A percentile compares a stretch with the other conserved stretches of the same genome.
Conservation (phyloP, 352 stramenopile genomes). For the Phytophthora pistaciae region DNA sequence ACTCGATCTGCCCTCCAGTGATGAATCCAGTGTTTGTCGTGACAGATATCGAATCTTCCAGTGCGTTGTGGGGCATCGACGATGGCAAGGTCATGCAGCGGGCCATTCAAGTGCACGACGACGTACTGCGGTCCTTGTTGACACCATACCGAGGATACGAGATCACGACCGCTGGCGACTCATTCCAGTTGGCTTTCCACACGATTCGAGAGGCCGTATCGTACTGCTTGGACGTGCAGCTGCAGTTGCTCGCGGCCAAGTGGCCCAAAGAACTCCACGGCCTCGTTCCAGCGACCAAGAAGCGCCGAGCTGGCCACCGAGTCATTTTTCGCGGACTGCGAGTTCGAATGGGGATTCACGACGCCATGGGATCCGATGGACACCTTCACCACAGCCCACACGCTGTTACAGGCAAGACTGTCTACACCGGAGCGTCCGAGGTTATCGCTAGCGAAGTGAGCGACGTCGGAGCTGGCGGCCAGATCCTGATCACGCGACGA, state of each 20-base stretch:
- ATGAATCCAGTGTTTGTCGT: conserved; percentile 69
- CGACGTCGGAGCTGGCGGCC: conserved; percentile 55
- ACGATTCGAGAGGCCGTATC: conserved; percentile 67
- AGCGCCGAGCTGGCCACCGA: conserved; percentile 38
- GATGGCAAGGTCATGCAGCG: conserved; percentile 58
- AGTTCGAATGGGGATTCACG: conserved; percentile 66
- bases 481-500: conserved; percentile 60
- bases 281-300: conserved; percentile 54
- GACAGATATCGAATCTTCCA: conserved; percentile 76
- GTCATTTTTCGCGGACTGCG: conserved; percentile 59
- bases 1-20: conserved; percentile 26
- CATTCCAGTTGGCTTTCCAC: conserved; percentile 80
- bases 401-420: conserved; percentile 57
- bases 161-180: conserved; percentile 76
- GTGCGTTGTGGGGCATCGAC: conserved; percentile 60
- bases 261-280: conserved; percentile 73
- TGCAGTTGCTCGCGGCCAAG: conserved; percentile 56
- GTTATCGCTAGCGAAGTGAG: conserved; percentile 61
- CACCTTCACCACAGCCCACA: conserved; percentile 47
- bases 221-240: conserved; percentile 71
- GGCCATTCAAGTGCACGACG: conserved; percentile 54
- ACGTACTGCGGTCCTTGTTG: conserved; percentile 47
- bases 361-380: conserved; percentile 47
- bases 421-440: conserved; percentile 57
- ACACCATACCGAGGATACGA: conserved; percentile 73